Evolutionary conservation across 2,329 filamentous ascomycete genomes (phyloP).

Genomic region (Chalara sp.): DNA sequence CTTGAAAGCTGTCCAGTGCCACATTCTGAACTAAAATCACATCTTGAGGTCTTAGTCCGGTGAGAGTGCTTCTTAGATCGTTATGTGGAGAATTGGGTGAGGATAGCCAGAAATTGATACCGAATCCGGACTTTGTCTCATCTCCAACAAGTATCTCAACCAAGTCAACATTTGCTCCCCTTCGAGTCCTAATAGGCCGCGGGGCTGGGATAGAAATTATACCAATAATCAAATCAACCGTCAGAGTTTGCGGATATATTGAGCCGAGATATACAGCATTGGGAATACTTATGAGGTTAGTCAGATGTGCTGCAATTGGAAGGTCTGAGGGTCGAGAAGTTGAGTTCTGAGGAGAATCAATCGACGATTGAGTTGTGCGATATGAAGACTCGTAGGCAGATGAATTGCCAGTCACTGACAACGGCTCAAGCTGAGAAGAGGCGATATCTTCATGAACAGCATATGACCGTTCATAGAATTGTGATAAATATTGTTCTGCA

Average conservation of each 20-base stretch:
- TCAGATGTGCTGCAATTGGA: constrained; percentile 36
- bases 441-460: constrained; percentile 59
- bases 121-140: constrained; percentile 75
- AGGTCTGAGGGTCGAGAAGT: constrained; percentile 20
- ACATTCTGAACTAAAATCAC: constrained; percentile 76
- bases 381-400: constrained; percentile 28
- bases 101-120: constrained; percentile 76
- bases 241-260: constrained; percentile 73
- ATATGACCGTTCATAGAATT: constrained; percentile 76
- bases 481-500: constrained; percentile 37
- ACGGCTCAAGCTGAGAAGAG: constrained; percentile 48
- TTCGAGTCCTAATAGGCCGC: constrained; percentile 61
- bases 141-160: constrained; percentile 79
- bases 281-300: constrained; percentile 64
- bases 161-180: constrained; percentile 55
- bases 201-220: constrained; percentile 66
- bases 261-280: constrained; percentile 55
- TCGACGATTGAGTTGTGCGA: constrained; percentile 27
- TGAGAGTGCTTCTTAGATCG: constrained; percentile 23
- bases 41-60: constrained; percentile 59
- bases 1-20: constrained; percentile 67
- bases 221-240: constrained; percentile 74
- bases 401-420: constrained; percentile 18
- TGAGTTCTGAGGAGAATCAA: constrained; percentile 26
- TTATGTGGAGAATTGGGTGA: constrained; percentile 19